Percentiles rank a stretch among this genome's conserved stretches.
phyloP scores from a whole-genome alignment of 1,284 basidiomycete genomes.

The Cryptococcus jaspeensis region DNA sequence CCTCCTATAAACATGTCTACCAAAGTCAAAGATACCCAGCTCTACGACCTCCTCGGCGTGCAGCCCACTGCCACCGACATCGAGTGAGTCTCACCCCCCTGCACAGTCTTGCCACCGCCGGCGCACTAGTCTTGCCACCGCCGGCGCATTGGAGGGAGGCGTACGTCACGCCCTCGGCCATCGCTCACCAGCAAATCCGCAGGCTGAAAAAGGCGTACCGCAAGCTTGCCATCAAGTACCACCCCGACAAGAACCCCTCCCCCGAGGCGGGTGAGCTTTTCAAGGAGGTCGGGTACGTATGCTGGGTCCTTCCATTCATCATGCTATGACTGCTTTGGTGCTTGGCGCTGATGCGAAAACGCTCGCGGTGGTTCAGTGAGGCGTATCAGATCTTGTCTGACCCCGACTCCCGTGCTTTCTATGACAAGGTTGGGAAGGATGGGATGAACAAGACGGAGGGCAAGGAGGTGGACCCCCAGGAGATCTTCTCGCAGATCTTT shows the following conservation, averaged over 20 bases:
- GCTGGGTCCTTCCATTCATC: not conserved
- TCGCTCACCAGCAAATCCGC: constrained; percentile 1
- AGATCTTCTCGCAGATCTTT: constrained; percentile 89
- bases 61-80: constrained; percentile 46
- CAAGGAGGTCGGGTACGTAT: constrained; percentile 79
- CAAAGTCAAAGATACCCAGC: constrained; percentile 45
- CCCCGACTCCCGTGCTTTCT: constrained; percentile 80
- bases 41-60: constrained; percentile 51
- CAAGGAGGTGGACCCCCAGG: constrained; percentile 69
- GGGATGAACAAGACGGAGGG: constrained; percentile 45
- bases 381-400: constrained; percentile 87
- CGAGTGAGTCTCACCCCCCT: constrained; percentile 31
- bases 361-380: constrained; percentile 60
- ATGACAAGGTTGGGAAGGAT: constrained; percentile 88
- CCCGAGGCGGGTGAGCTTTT: constrained; percentile 87
- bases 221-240: constrained; percentile 93
- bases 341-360: not conserved
- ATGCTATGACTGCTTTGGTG: not conserved
- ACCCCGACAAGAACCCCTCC: constrained; percentile 89
- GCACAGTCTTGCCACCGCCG: not conserved
- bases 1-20: constrained; percentile 9
- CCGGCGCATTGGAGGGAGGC: not conserved
- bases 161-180: not conserved
- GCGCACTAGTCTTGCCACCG: not conserved
- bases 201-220: constrained; percentile 91